Evolutionary conservation across 768 basidiomycete genomes (phyloP), one percentile per base, ranked within the genome.

Genomic region (Suillus placidus): DNA sequence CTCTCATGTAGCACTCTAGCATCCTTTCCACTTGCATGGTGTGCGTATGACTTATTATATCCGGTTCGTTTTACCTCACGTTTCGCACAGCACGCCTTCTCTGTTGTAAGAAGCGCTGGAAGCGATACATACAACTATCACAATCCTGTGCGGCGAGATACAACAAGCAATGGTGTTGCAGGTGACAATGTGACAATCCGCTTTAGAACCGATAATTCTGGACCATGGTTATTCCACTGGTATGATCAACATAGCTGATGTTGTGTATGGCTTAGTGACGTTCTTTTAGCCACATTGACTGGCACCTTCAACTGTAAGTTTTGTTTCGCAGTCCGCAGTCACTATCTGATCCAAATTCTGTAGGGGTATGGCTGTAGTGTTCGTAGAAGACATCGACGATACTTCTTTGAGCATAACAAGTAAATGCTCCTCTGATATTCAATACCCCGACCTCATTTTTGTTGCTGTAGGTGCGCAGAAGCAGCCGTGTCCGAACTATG

Each of bases 171-270:
- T 0, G 79, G 69, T 23, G 35, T 58, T 35, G 40, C 72, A 3
- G 73, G 70, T 0, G 81, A 82, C 65, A 77, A 79, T 35, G 82
- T 84, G 18, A 83, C 84, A 3, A 80, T 91, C 57, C 83, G 88
- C 10, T 91, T 88, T 79, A 74, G 74, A 38, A 88, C 89, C 0
- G 86, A 92, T 71, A 91, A 90, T 74, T 81, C 88, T 1, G 89
- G 89, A 5, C 84, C 85, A 6, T 88, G 86, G 81, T 78, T 84
- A 65, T 70, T 83, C 56, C 82, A 81, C 56, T 82, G 78, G 71
- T 73, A 60, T 20, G 54, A 51, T 67, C 65, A n/a, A 2, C 3
- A 18, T 16, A 64, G 16, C 16, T 23, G 34, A 18, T 26, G 3
- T 3, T 51, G 6, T 38, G 32, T 32, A 34, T 37, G 49, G 47